A percentile compares a stretch with the other conserved stretches of the same genome.
Conservation (phyloP, 1,139 yeast genomes). For the Yamadazyma triangularis region DNA sequence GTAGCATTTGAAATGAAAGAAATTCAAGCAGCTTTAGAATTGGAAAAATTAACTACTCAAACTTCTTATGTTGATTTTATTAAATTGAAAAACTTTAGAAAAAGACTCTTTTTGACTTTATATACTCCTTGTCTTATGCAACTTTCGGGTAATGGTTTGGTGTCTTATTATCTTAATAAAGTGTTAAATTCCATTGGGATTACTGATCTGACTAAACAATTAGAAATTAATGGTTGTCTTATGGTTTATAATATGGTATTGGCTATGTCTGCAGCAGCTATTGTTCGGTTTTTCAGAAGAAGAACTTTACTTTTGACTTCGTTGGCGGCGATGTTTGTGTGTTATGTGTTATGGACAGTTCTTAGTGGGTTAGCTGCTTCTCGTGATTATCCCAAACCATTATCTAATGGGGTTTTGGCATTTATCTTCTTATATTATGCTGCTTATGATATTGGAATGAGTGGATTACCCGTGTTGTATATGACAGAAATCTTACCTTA, state of each 20-base stretch:
- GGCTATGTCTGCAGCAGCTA: slow-evolving; percentile 26
- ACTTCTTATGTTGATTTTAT: slow-evolving; percentile 33
- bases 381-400: slow-evolving; percentile 28
- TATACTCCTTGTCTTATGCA: slow-evolving; percentile 39
- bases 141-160: slow-evolving; percentile 49
- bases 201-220: slow-evolving; percentile 37
- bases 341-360: slow-evolving; percentile 36
- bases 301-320: slow-evolving; percentile 42
- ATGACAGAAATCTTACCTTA: slow-evolving; percentile 43
- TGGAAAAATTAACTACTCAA: slow-evolving; percentile 22
- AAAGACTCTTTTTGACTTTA: slow-evolving; percentile 34
- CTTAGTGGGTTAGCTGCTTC: slow-evolving; percentile 33
- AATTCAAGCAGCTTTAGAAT: slow-evolving; percentile 36
- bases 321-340: slow-evolving; percentile 30
- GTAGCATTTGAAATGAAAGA: slow-evolving; percentile 45
- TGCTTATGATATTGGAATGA: slow-evolving; percentile 34
- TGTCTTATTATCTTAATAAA: slow-evolving; percentile 45
- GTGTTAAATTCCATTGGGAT: slow-evolving; percentile 49
- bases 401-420: slow-evolving; percentile 42
- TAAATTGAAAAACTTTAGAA: slow-evolving; percentile 34
- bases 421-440: slow-evolving; percentile 40
- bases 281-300: slow-evolving; percentile 32
- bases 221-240: slow-evolving; percentile 43
- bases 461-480: slow-evolving; percentile 36
- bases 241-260: slow-evolving; percentile 39